A percentile compares a stretch with the other conserved stretches of the same genome.
phyloP scores from a whole-genome alignment of 768 basidiomycete species.

The Arthromyces matolae region DNA sequence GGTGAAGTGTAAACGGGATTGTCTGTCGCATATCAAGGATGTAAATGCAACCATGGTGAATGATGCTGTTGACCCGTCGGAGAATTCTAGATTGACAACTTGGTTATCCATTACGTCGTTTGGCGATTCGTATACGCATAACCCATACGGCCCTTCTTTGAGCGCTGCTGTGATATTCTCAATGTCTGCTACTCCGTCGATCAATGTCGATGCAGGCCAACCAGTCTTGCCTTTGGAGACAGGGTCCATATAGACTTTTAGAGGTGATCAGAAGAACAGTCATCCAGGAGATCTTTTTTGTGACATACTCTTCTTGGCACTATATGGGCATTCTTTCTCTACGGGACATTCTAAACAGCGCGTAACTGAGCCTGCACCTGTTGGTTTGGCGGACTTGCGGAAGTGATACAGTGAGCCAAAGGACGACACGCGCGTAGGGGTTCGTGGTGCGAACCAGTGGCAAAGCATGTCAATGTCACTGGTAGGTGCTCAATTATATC shows the following conservation, averaged over 20 bases:
- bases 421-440: conserved; percentile 69
- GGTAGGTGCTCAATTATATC: conserved; percentile 7
- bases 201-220: conserved; percentile 69
- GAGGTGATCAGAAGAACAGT: conserved; percentile 3
- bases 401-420: conserved; percentile 88
- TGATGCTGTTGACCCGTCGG: conserved; percentile 74
- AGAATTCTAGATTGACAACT: conserved; percentile 86
- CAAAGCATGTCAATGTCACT: conserved; percentile 87
- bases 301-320: conserved; percentile 74
- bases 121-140: conserved; percentile 78
- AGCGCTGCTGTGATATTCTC: conserved; percentile 79
- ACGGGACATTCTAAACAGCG: conserved; percentile 77
- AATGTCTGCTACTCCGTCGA: conserved; percentile 83
- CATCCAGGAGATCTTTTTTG: not conserved
- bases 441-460: conserved; percentile 67
- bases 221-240: conserved; percentile 46
- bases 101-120: conserved; percentile 93
- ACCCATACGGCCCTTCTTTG: conserved; percentile 67
- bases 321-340: conserved; percentile 76
- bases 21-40: conserved; percentile 74
- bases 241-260: conserved; percentile 76
- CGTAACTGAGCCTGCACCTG: conserved; percentile 58
- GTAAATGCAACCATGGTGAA: conserved; percentile 91
- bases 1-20: conserved; percentile 80
- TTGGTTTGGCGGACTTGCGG: conserved; percentile 67